Conservation (phyloP, 371 early-diverging fungal species). For the Lichtheimia ornata region DNA sequence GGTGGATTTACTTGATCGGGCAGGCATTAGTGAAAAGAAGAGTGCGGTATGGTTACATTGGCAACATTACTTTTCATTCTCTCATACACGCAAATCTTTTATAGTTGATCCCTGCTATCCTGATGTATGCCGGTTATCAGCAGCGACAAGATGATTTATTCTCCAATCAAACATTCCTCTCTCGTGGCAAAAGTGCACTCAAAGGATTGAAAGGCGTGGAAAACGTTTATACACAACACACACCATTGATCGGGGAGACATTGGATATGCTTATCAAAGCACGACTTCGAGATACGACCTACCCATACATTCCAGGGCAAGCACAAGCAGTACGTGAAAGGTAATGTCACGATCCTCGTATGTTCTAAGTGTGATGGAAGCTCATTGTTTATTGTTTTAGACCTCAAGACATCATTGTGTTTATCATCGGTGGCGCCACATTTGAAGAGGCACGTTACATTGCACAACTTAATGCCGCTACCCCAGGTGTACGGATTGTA, state of each 20-base stretch:
- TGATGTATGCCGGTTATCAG: slow-evolving; percentile 79
- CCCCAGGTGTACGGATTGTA: slow-evolving; percentile 78
- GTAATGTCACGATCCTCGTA: slow-evolving; percentile 24
- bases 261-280: slow-evolving; percentile 82
- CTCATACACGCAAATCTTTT: neutral
- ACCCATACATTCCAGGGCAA: slow-evolving; percentile 75
- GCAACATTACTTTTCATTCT: too few relatives aligned
- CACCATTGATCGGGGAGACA: slow-evolving; percentile 79
- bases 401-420: slow-evolving; percentile 93
- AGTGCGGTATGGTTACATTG: slow-evolving; percentile 57
- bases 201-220: slow-evolving; percentile 95
- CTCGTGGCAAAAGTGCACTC: slow-evolving; percentile 79
- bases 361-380: neutral
- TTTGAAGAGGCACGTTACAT: slow-evolving; percentile 90
- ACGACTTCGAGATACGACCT: slow-evolving; percentile 71
- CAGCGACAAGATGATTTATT: slow-evolving; percentile 90
- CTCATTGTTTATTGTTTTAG: slow-evolving; percentile 31
- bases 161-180: slow-evolving; percentile 80
- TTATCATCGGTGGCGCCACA: slow-evolving; percentile 92
- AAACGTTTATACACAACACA: slow-evolving; percentile 97
- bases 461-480: slow-evolving; percentile 73
- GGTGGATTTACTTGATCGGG: slow-evolving; percentile 65
- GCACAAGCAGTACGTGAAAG: slow-evolving; percentile 53
- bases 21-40: slow-evolving; percentile 71
- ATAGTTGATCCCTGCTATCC: slow-evolving; percentile 69